A percentile compares a stretch with the other conserved stretches of the same genome.
Evolutionary conservation across 2,329 filamentous ascomycete genomes (phyloP).

Genomic region (Pseudocercospora crystallina): DNA sequence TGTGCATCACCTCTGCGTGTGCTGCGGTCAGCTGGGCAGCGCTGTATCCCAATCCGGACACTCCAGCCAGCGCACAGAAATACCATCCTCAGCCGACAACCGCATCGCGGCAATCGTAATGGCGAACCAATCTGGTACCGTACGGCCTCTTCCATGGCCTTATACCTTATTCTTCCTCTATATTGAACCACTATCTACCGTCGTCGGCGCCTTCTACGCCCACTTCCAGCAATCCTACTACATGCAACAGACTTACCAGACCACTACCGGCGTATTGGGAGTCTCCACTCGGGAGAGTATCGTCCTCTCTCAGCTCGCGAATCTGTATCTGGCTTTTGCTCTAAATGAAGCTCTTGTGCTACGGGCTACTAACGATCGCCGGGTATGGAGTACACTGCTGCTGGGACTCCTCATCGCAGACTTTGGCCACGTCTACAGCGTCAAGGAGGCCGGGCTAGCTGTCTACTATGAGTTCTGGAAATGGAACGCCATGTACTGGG

Average conservation of each 20-base stretch:
- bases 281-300: conserved; percentile 62
- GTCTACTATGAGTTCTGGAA: conserved; percentile 44
- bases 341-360: conserved; percentile 76
- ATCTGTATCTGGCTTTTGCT: conserved; percentile 74
- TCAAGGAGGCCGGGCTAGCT: conserved; percentile 57
- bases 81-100: neutral
- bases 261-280: conserved; percentile 38
- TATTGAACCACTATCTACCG: conserved; percentile 62
- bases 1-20: neutral
- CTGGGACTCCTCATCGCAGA: conserved; percentile 71
- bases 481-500: conserved; percentile 40
- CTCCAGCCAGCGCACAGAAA: too few relatives aligned
- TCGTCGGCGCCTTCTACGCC: conserved; percentile 56
- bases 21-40: conserved; percentile 4
- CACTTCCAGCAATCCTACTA: conserved; percentile 56
- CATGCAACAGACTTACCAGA: conserved; percentile 62
- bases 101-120: neutral
- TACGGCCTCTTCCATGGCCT: conserved; percentile 51
- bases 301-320: conserved; percentile 71
- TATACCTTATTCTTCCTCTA: conserved; percentile 75
- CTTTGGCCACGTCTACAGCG: conserved; percentile 70
- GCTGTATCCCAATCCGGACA: neutral
- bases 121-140: conserved; percentile 2
- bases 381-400: conserved; percentile 69
- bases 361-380: conserved; percentile 64